Conservation (phyloP, 78 protist species). For the Protostelium mycophagum region DNA sequence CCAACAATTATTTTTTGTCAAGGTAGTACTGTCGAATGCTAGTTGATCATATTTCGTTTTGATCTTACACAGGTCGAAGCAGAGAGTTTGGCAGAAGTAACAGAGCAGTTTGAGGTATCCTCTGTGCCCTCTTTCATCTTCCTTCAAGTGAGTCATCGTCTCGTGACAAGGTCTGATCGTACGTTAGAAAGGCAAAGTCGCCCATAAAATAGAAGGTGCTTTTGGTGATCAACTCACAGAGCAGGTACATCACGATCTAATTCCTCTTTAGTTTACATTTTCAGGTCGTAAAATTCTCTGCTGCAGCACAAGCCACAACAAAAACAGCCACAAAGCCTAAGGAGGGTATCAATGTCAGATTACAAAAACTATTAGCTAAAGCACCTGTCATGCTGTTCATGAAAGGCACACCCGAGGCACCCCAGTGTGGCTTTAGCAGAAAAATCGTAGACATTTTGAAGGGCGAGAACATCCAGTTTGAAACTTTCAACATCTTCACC, state of each 20-base stretch:
- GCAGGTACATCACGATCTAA: not conserved
- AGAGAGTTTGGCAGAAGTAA: constrained; percentile 50
- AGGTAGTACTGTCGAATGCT: constrained; percentile 17
- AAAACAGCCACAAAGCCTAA: constrained; percentile 2
- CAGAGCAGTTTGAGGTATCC: constrained; percentile 40
- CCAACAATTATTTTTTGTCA: constrained; percentile 26
- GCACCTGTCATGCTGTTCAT: constrained; percentile 77
- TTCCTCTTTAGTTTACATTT: not conserved
- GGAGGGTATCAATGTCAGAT: constrained; percentile 28
- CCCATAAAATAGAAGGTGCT: not conserved
- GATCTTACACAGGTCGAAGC: constrained; percentile 48
- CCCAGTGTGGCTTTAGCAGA: constrained; percentile 89
- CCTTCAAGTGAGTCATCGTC: not conserved
- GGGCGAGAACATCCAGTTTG: constrained; percentile 34
- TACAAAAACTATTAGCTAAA: constrained; percentile 34
- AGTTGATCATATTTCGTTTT: not conserved
- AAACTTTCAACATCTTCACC: constrained; percentile 67
- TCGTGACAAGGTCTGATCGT: not conserved
- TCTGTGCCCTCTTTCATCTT: not conserved
- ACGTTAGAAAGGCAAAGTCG: not conserved
- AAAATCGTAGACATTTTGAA: constrained; percentile 64
- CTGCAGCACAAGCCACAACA: not conserved
- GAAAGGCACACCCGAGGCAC: constrained; percentile 82
- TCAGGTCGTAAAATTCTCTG: not conserved
- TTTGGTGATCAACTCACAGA: not conserved